Conservation (phyloP, 2,329 filamentous ascomycete species). For the Penicillium verrucosum region DNA sequence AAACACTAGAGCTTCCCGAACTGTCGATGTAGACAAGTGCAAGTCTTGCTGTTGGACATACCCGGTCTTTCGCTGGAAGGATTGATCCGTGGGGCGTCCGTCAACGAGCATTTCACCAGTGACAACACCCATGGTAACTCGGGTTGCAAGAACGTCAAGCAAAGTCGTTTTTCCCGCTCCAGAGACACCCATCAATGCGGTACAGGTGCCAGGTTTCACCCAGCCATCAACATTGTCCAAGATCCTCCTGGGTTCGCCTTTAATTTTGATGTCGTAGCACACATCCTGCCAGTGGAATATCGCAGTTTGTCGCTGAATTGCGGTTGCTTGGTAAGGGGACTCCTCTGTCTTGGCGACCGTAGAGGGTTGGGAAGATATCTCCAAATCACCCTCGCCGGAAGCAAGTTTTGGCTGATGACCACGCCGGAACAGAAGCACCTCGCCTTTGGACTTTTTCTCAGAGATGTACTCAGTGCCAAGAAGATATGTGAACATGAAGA, state of each 20-base stretch:
- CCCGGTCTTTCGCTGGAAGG: constrained; percentile 63
- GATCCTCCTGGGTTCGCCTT: constrained; percentile 50
- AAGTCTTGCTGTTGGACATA: constrained; percentile 71
- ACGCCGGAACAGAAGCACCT: constrained; percentile 29
- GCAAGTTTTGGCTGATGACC: constrained; percentile 39
- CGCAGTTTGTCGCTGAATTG: background rate
- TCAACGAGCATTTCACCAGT: constrained; percentile 66
- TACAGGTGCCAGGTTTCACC: constrained; percentile 56
- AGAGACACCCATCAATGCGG: constrained; percentile 60
- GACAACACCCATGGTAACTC: constrained; percentile 61
- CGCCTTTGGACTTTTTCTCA: constrained; percentile 28
- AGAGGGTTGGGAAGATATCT: background rate
- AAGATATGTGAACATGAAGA: background rate
- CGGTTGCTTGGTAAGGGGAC: background rate
- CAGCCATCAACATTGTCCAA: constrained; percentile 55
- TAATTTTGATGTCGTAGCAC: constrained; percentile 53
- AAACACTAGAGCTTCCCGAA: constrained; percentile 82
- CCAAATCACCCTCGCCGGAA: background rate
- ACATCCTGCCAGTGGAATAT: constrained; percentile 55
- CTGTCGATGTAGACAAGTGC: constrained; percentile 77
- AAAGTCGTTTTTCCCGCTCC: constrained; percentile 63
- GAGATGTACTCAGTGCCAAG: constrained; percentile 20
- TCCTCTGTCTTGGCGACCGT: background rate
- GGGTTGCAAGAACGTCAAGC: constrained; percentile 56
- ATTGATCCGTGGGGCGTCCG: constrained; percentile 53